Evolutionary conservation across 495 filamentous ascomycete genomes (phyloP).

Genomic region (Trichoderma asperelloides): DNA sequence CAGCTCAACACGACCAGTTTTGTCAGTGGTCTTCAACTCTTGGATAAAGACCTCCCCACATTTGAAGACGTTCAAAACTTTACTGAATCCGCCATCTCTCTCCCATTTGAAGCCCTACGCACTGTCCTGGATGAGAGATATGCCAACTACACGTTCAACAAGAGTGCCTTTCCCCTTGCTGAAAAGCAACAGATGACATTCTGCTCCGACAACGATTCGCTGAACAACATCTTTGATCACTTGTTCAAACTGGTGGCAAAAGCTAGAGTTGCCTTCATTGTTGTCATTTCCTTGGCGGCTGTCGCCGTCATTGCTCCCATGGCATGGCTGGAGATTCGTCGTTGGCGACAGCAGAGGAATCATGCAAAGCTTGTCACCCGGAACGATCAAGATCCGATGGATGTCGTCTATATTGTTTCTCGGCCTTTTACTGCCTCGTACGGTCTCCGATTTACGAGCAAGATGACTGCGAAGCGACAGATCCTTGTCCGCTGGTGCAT

Average conservation of each 20-base stretch:
- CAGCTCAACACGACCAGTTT: constrained; percentile 56
- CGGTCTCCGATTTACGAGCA: constrained; percentile 64
- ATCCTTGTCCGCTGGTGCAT: constrained; percentile 74
- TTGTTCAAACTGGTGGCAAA: constrained; percentile 50
- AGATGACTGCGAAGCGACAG: constrained; percentile 59
- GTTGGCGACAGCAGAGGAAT: constrained; percentile 63
- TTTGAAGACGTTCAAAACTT: constrained; percentile 77
- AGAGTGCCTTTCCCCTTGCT: constrained; percentile 67
- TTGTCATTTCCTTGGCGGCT: constrained; percentile 58
- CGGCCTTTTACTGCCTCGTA: constrained; percentile 60
- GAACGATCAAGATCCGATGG: constrained; percentile 65
- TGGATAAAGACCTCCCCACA: constrained; percentile 70
- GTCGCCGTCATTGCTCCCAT: constrained; percentile 65
- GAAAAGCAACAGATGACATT: constrained; percentile 74
- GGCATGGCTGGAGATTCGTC: constrained; percentile 69
- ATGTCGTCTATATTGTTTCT: constrained; percentile 81
- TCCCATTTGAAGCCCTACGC: constrained; percentile 73
- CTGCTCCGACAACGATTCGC: constrained; percentile 74
- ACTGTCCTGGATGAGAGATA: constrained; percentile 57
- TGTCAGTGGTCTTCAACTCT: constrained; percentile 50
- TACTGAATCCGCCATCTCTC: constrained; percentile 57
- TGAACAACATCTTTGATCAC: constrained; percentile 77
- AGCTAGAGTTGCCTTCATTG: constrained; percentile 66
- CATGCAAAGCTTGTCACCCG: constrained; percentile 58
- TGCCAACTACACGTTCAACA: constrained; percentile 66